Evolutionary conservation across 1,284 basidiomycete species (phyloP), one percentile per base, ranked within the genome.

Genomic region (Lignosus rhinocerotis): DNA sequence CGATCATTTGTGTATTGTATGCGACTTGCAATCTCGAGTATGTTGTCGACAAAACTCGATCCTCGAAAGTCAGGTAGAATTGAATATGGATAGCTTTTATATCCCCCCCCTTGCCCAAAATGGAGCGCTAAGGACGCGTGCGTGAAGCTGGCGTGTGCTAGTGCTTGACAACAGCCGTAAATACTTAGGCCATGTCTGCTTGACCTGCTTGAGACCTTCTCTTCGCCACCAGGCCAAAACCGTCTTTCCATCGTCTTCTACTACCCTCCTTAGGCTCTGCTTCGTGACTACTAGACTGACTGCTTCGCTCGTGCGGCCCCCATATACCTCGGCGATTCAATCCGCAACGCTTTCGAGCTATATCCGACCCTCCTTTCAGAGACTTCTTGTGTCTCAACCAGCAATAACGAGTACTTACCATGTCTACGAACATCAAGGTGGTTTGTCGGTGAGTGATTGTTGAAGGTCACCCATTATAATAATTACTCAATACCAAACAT

Each of bases 371-470:
- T 64, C 64, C 50, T 61, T 66, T 46, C 59, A 56, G 38, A 51
- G 36, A 49, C 33, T 39, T 3, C 36, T 39, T 11, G n/a, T n/a
- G 36, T 64, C 36, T 43, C 51, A 50, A 44, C 38, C 57, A 55
- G 43, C 48, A 53, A 11, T 31, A 38, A 39, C 36, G 30, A 44
- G 36, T 47, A 19, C 41, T 52, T 44, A 69, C 64, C 69, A 90
- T 91, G 87, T 88, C 86, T 61, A 92, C 86, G 66, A 93, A 93
- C 71, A 93, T 93, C 80, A 93, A 96, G 80, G 94, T 96, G 71
- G 92, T 96, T 67, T 96, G 94, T 82, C 92, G 94, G 93, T 94
- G 69, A 41, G 60, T 69, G 88, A 55, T 41, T 19, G 25, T 41
- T 12, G 21, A 32, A 2, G 42, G 48, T 49, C 21, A 34, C 42